A percentile compares a stretch with the other conserved stretches of the same genome.
Conservation (phyloP, 768 basidiomycete species). For the Lactarius sp. region DNA sequence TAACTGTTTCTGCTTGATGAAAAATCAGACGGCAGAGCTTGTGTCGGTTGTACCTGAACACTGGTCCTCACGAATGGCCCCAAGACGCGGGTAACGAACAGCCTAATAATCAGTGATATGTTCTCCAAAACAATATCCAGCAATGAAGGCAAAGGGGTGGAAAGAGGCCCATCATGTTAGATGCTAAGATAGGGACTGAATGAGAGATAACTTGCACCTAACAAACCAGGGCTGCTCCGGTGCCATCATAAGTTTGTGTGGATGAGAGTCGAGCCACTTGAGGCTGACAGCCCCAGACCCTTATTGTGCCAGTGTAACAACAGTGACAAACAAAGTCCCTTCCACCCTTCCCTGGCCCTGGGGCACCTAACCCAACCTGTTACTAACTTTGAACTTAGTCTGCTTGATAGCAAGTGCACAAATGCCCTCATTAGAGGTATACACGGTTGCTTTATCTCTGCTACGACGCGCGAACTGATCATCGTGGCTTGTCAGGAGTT, state of each 20-base stretch:
- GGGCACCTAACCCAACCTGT: not conserved
- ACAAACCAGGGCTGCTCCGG: too few species aligned
- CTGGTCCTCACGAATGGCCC: not conserved
- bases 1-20: not conserved
- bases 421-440: slow-evolving; percentile 29
- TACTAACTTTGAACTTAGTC: not conserved
- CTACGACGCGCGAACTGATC: slow-evolving; percentile 1
- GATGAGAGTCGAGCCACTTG: too few species aligned
- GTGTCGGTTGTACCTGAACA: not conserved
- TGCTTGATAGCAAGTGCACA: slow-evolving; percentile 2
- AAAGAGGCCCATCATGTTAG: not conserved
- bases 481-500: slow-evolving; percentile 53
- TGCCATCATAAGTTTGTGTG: too few species aligned
- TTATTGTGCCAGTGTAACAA: slow-evolving; percentile 6
- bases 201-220: too few species aligned
- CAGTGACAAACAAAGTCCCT: slow-evolving; percentile 17
- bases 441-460: not conserved
- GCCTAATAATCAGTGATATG: not conserved
- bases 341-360: not conserved
- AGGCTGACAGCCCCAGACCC: not conserved
- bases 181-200: not conserved
- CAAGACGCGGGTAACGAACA: not conserved
- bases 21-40: not conserved
- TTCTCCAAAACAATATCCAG: not conserved
- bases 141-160: not conserved